Evolutionary conservation across 306 rosid species (phyloP), one percentile per base, ranked within the genome.

Genomic region (Abrus pulchellus): DNA sequence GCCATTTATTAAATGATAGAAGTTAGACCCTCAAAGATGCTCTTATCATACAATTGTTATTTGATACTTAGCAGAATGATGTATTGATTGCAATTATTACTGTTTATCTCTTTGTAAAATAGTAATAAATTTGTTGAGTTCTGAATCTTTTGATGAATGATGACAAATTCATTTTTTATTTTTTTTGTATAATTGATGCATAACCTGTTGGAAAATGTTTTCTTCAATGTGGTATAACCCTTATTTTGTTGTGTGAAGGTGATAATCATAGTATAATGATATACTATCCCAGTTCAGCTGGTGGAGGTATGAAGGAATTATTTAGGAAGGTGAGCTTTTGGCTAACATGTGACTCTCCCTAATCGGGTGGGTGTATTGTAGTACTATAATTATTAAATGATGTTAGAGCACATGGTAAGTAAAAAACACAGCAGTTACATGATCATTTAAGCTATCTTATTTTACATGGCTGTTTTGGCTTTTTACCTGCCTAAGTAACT

Each of bases 251-350:
- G 50, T 75, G 7, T 90, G 88, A 87, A 94, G 99, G 97, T 82
- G 93, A 94, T 84, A 88, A 94, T 72, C 99, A 94, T 78, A 85
- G 97, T 68, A 90, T 94, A 84, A 92, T 90, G 99, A 94, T 94
- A 87, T 93, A 94, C 81, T 94, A 94, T 88, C 99, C 99, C 9
- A 94, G 97, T 87, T 91, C 97, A 49, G 99, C 99, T 36, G 99
- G 97, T 75, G 95, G 97, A 77, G 99, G 99, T 27, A 94, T 94
- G 99, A 94, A 94, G 88, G 90, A 92, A 83, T 85, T 94, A 80
- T 94, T 94, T 82, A 87, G 99, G 88, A 94, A 94, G 99, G 99
- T 94, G 79, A 79, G 86, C 9, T 78, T 73, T 75, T 9, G 36
- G 65, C 75, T 71, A 70, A 29, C 13, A 66, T 61, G 57, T 44